Conservation (phyloP, 169 alveolate species). For the Condylostoma magnum region DNA sequence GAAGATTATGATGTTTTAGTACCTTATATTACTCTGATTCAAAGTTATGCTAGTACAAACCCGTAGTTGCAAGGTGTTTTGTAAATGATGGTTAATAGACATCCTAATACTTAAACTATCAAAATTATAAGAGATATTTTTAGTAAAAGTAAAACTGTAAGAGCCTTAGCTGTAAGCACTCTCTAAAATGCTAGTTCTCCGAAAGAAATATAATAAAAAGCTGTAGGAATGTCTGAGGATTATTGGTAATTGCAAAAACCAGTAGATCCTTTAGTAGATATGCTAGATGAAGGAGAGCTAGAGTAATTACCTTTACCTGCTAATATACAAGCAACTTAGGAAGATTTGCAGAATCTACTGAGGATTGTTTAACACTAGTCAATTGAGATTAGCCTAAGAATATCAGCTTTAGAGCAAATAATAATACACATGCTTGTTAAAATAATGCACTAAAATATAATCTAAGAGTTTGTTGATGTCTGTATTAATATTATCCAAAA, state of each 20-base stretch:
- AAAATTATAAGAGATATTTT: conserved; percentile 19
- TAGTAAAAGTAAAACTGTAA: background rate
- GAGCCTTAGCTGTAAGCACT: background rate
- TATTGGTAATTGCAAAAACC: background rate
- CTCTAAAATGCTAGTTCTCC: background rate
- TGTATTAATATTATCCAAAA: background rate
- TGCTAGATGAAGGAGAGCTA: background rate
- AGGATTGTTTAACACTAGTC: background rate
- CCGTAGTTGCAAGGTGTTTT: background rate
- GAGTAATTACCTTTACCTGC: background rate
- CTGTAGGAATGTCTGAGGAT: background rate
- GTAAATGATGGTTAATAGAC: background rate
- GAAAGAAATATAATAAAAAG: background rate
- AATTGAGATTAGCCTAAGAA: conserved; percentile 18
- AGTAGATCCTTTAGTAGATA: background rate
- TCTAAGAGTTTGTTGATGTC: background rate
- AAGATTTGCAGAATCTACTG: background rate
- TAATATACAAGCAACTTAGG: background rate
- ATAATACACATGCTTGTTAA: background rate
- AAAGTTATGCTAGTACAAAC: background rate
- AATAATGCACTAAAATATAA: background rate
- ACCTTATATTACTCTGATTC: conserved; percentile 18
- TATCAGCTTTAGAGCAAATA: conserved; percentile 17
- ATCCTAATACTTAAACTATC: background rate
- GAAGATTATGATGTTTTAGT: conserved; percentile 17